Evolutionary conservation across 2,329 filamentous ascomycete species (phyloP).

Genomic region (Cordyceps tenuipes): DNA sequence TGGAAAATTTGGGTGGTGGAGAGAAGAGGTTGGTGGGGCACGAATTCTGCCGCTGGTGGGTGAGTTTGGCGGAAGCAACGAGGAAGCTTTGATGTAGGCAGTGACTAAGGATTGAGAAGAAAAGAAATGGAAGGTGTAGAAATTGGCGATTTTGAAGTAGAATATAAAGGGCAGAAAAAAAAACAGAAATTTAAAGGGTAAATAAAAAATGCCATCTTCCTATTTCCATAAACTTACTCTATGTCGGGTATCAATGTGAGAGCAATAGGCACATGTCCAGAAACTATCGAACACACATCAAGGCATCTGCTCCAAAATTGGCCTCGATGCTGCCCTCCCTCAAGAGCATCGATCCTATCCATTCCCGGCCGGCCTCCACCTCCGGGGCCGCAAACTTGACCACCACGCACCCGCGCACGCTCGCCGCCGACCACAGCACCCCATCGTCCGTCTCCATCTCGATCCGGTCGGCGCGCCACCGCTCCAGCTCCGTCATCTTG

Average conservation of each 20-base stretch:
- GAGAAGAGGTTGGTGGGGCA: slow-evolving; percentile 25
- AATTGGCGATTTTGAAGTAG: background rate
- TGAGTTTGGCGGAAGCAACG: background rate
- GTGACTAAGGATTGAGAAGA: too few species aligned
- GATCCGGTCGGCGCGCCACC: slow-evolving; percentile 49
- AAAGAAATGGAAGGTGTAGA: too few species aligned
- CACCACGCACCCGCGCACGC: slow-evolving; percentile 72
- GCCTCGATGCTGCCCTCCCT: slow-evolving; percentile 63
- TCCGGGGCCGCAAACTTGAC: slow-evolving; percentile 83
- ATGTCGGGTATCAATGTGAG: background rate
- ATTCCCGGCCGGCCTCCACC: slow-evolving; percentile 72
- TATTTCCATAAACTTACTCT: background rate
- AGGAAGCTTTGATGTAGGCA: too few species aligned
- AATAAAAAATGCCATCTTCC: background rate
- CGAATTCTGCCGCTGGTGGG: slow-evolving; percentile 21
- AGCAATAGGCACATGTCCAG: background rate
- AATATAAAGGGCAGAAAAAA: background rate
- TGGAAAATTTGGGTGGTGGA: slow-evolving; percentile 23
- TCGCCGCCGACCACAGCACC: slow-evolving; percentile 75
- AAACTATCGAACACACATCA: slow-evolving; percentile 62
- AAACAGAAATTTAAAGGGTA: background rate
- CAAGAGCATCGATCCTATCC: slow-evolving; percentile 68
- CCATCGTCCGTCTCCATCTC: slow-evolving; percentile 49
- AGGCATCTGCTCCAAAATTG: slow-evolving; percentile 70
- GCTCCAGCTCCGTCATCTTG: slow-evolving; percentile 33